phyloP scores from a whole-genome alignment of 1,284 basidiomycete species.

The Ustilago sp. region DNA sequence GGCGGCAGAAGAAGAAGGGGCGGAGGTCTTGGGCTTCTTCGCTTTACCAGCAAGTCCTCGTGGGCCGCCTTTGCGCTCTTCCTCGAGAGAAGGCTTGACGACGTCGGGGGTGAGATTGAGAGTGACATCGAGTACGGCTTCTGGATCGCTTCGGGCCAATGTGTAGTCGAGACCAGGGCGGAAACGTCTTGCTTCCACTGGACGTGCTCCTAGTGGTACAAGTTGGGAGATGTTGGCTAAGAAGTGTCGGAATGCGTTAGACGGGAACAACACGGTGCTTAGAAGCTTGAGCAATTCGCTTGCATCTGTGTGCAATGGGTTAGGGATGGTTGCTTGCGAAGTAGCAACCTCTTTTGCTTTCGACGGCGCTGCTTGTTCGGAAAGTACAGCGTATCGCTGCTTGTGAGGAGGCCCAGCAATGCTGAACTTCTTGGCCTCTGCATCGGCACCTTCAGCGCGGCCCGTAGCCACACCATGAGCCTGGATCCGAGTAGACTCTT shows the following conservation, averaged over 20 bases:
- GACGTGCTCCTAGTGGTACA: slow-evolving; percentile 79
- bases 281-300: slow-evolving; percentile 57
- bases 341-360: slow-evolving; percentile 36
- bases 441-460: slow-evolving; percentile 21
- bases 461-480: slow-evolving; percentile 55
- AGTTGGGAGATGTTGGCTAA: slow-evolving; percentile 82
- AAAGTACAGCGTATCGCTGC: slow-evolving; percentile 83
- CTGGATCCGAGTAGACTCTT: slow-evolving; percentile 51
- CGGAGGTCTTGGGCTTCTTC: slow-evolving; percentile 36
- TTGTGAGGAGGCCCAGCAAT: slow-evolving; percentile 91
- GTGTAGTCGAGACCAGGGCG: slow-evolving; percentile 95
- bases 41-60: slow-evolving; percentile 67
- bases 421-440: slow-evolving; percentile 73
- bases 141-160: slow-evolving; percentile 87
- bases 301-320: slow-evolving; percentile 47
- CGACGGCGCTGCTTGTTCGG: slow-evolving; percentile 34
- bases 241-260: slow-evolving; percentile 89
- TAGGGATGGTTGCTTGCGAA: slow-evolving; percentile 19
- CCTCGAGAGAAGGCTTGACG: slow-evolving; percentile 53
- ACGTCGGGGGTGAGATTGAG: slow-evolving; percentile 86
- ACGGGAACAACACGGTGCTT: slow-evolving; percentile 74
- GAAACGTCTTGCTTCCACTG: slow-evolving; percentile 82
- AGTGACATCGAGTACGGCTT: slow-evolving; percentile 81
- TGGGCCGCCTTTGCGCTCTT: slow-evolving; percentile 54
- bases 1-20: slow-evolving; percentile 5